A percentile compares a stretch with the other conserved stretches of the same genome.
Conservation (phyloP, 1,284 basidiomycete species). For the Caloboletus inedulis region DNA sequence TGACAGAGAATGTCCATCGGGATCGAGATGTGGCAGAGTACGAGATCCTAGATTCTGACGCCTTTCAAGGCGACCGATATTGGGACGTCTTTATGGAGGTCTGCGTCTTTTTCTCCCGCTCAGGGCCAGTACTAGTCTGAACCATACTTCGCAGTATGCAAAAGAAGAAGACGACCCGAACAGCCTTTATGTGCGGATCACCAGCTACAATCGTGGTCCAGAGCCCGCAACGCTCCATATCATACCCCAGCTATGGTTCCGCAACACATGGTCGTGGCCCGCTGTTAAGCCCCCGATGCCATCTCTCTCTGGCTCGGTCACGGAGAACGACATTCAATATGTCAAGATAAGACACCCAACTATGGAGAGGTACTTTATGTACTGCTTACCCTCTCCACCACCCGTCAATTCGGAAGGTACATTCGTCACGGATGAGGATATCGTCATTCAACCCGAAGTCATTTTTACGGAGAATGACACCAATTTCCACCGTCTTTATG, state of each 20-base stretch:
- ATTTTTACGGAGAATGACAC: slow-evolving; percentile 97
- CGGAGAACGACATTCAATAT: slow-evolving; percentile 53
- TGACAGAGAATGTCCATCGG: slow-evolving; percentile 80
- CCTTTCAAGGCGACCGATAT: slow-evolving; percentile 91
- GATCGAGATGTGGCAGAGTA: slow-evolving; percentile 87
- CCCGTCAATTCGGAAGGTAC: slow-evolving; percentile 72
- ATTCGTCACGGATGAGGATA: slow-evolving; percentile 63
- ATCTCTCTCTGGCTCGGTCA: slow-evolving; percentile 54
- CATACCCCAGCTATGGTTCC: slow-evolving; percentile 94
- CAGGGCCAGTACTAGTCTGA: not conserved
- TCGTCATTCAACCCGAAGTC: slow-evolving; percentile 74
- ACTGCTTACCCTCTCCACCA: slow-evolving; percentile 89
- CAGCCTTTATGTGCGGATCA: slow-evolving; percentile 89
- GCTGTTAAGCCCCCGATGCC: slow-evolving; percentile 80
- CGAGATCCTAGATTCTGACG: slow-evolving; percentile 91
- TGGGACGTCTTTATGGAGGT: slow-evolving; percentile 99
- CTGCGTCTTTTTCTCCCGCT: slow-evolving; percentile 21
- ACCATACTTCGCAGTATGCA: slow-evolving; percentile 67
- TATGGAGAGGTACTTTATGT: slow-evolving; percentile 76
- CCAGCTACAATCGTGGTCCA: slow-evolving; percentile 94
- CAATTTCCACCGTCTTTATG: slow-evolving; percentile 90
- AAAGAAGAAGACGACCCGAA: slow-evolving; percentile 94
- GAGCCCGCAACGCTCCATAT: slow-evolving; percentile 95
- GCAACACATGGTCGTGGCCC: slow-evolving; percentile 97
- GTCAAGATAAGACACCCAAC: slow-evolving; percentile 75